Conservation (phyloP, 805 yeast species). For the Candida namnaoensis region DNA sequence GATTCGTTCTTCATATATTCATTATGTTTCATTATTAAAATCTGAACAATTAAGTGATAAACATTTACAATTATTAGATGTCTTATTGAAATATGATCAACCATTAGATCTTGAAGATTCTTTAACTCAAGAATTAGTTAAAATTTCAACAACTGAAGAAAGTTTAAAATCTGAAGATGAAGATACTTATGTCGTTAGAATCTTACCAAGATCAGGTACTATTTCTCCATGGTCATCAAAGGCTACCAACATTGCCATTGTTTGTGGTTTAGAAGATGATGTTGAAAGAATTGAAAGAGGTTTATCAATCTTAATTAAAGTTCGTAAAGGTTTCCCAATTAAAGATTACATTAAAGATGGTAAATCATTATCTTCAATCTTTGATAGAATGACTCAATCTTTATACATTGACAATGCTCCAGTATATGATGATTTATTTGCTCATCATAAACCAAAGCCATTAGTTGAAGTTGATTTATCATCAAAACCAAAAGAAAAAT, state of each 20-base stretch:
- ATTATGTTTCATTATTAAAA: slow-evolving; percentile 58
- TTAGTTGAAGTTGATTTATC: slow-evolving; percentile 65
- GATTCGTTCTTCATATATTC: slow-evolving; percentile 70
- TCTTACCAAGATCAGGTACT: slow-evolving; percentile 91
- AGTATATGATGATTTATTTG: slow-evolving; percentile 59
- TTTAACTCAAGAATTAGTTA: slow-evolving; percentile 31
- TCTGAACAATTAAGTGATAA: slow-evolving; percentile 21
- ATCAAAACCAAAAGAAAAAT: slow-evolving; percentile 39
- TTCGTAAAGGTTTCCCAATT: slow-evolving; percentile 64
- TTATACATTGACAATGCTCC: slow-evolving; percentile 57
- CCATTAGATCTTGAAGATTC: slow-evolving; percentile 46
- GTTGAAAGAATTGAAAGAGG: slow-evolving; percentile 92
- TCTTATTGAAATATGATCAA: slow-evolving; percentile 67
- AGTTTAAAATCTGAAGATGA: slow-evolving; percentile 23
- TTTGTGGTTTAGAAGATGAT: slow-evolving; percentile 68
- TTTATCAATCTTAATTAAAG: slow-evolving; percentile 59
- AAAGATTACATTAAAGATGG: slow-evolving; percentile 43
- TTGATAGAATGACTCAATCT: slow-evolving; percentile 91
- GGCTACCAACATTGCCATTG: slow-evolving; percentile 90
- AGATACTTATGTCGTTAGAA: slow-evolving; percentile 54
- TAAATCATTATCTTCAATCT: slow-evolving; percentile 60
- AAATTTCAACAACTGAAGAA: slow-evolving; percentile 22
- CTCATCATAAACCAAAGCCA: slow-evolving; percentile 75
- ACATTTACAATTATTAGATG: slow-evolving; percentile 41
- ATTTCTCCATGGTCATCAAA: slow-evolving; percentile 99